Evolutionary conservation across 176 grass and related monocot genomes (phyloP), one percentile per base, ranked within the genome.

Genomic region (Eragrostis nindensis): DNA sequence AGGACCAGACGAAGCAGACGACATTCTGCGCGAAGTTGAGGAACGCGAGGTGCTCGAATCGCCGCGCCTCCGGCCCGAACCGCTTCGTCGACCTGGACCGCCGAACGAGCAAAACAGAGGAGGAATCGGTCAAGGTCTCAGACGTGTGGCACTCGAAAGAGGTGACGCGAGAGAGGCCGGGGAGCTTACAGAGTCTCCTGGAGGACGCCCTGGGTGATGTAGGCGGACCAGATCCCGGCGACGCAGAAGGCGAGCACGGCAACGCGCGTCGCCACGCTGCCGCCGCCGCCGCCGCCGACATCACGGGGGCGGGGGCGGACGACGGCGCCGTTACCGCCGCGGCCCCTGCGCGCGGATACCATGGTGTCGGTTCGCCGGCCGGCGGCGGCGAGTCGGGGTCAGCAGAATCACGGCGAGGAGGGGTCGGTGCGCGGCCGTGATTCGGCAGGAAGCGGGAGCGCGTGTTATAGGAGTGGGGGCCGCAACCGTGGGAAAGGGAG

Each of bases 11-110:
- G 90, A 96, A 88, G 87, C 93, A 99, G 38, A 92, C 69, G 0
- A 96, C 87, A 66, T 93, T 99, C 85, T 99, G 97, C 38, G 93
- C 93, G 53, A 96, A 91, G 86, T 99, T 99, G 79, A 99, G 73
- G 87, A 99, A 99, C 38, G 93, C 81, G 54, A 99, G 93, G 89
- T 99, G 93, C 48, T 95, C 90, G 76, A 96, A 99, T 42, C 97
- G 88, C 73, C 79, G 88, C 27, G 62, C 86, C 39, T 96, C 97
- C 27, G 93, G 89, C 25, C 91, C 90, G 73, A 99, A 99, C 71
- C 87, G 84, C 93, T 99, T 99, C 75, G 97, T 96, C 44, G 97
- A 99, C 82, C 97, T 99, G 89, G 63, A 69, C 11, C 16, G 30
- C 42, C 42, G 71, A 48, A 42, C 9, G 46, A 79, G 11, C 47